Conservation (phyloP, 176 grass and related monocot species). For the Triticum turgidum region DNA sequence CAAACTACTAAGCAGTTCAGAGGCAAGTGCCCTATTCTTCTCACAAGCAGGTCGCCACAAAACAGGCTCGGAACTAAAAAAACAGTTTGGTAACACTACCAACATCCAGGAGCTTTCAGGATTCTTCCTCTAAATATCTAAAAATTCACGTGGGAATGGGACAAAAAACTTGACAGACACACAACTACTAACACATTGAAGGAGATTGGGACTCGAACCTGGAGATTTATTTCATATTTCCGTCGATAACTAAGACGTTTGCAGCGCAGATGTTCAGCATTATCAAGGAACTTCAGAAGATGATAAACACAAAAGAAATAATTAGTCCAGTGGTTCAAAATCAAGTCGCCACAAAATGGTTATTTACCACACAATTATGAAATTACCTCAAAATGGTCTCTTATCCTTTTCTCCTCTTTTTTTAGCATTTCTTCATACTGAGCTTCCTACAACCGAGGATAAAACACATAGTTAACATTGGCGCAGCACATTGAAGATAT, state of each 20-base stretch:
- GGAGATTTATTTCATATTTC: too few relatives aligned
- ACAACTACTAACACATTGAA: not conserved
- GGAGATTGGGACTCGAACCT: not conserved
- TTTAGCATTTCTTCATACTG: not conserved
- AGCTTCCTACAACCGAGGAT: not conserved
- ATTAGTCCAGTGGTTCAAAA: not conserved
- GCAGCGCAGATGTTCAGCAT: not conserved
- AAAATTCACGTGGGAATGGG: not conserved
- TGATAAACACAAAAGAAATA: slow-evolving; percentile 2
- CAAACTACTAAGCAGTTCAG: not conserved
- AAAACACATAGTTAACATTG: too few relatives aligned
- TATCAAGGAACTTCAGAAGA: not conserved
- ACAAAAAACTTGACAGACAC: not conserved
- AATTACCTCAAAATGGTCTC: not conserved
- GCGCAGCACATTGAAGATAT: not conserved
- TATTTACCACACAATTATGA: not conserved
- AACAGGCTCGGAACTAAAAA: not conserved
- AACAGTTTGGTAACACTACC: not conserved
- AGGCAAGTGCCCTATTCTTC: slow-evolving; percentile 1
- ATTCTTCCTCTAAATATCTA: not conserved
- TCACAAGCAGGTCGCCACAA: not conserved
- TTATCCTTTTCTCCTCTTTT: not conserved
- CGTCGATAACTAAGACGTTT: not conserved
- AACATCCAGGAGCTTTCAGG: not conserved
- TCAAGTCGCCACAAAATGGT: not conserved